phyloP scores from a whole-genome alignment of 148 eudicot species.

The Nepenthes mirabilis region DNA sequence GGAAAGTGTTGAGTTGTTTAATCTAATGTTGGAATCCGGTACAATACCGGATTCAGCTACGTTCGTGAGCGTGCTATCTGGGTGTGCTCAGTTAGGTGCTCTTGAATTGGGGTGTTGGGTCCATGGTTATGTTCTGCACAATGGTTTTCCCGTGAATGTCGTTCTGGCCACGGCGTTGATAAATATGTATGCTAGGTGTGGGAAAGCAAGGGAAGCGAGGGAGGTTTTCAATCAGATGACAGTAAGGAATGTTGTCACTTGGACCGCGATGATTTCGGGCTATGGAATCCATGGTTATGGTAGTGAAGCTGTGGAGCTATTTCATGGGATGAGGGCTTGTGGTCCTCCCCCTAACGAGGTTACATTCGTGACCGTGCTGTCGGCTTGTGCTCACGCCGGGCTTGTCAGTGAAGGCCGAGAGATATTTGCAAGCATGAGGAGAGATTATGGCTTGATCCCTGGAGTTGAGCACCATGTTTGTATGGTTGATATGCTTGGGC shows the following conservation, averaged over 20 bases:
- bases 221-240: constrained; percentile 34
- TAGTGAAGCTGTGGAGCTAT: constrained; percentile 41
- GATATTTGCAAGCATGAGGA: constrained; percentile 24
- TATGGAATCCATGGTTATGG: constrained; percentile 44
- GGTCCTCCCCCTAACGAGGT: constrained; percentile 34
- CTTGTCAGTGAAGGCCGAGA: constrained; percentile 39
- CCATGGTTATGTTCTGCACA: constrained; percentile 21
- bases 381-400: constrained; percentile 56
- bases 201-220: constrained; percentile 35
- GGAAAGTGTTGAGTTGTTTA: constrained; percentile 35
- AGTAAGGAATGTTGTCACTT: constrained; percentile 29
- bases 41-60: constrained; percentile 32
- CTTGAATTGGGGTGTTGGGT: constrained; percentile 40
- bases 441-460: constrained; percentile 24
- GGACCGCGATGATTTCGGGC: constrained; percentile 51
- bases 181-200: constrained; percentile 48
- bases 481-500: constrained; percentile 57
- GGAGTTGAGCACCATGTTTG: constrained; percentile 47
- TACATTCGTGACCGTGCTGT: constrained; percentile 39
- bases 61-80: constrained; percentile 45
- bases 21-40: constrained; percentile 25
- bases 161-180: constrained; percentile 37
- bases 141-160: constrained; percentile 16
- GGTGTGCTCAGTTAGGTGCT: constrained; percentile 47
- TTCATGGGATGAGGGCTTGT: constrained; percentile 23